Base-by-base conservation (phyloP, 2,329 filamentous ascomycete species). In the Botrytis sinoallii region DNA sequence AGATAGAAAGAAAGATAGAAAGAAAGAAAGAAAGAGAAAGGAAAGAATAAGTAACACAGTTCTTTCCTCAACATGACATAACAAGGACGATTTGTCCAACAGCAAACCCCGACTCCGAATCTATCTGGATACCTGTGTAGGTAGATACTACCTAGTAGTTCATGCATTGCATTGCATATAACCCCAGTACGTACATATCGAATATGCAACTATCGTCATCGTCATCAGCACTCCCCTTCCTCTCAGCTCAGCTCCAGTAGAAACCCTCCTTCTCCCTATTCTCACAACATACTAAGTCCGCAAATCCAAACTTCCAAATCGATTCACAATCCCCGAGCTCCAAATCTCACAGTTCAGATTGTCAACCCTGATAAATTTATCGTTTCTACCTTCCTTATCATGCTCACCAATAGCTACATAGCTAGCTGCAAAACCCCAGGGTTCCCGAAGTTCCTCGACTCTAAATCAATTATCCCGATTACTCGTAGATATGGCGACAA, bases 331-430 rank as follows among this genome's bases (percentile, higher is more conserved):
- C 0, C 18, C 42, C 20, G 7, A 44, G 7, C 7, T 46, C 10
- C 4, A 14, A n/a, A n/a, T 55, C 48, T 7, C 48, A 55, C 6
- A 55, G 12, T n/a, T 16, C 48, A 55, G 5, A 55, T 55, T n/a
- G 2, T 6, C 12, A n/a, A 16, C 3, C 3, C 0, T 46, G 20
- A 22, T 10, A 22, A 25, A 7, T 7, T 7, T 16, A 12, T 16
- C 25, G 0, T 55, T 16, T n/a, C 12, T 3, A 12, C 25, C 48
- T n/a, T 55, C 25, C 48, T n/a, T 55, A 12, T n/a, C 46, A 48
- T 9, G 3, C 4, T 4, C 20, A 48, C 46, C 46, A 25, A 3
- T 22, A 48, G 8, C 42, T 1, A 42, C 1, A 20, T 46, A 22
- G 7, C 44, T 48, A 48, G 8, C 20, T 25, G 25, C 20, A 9